Percentiles rank a stretch among this genome's conserved stretches.
These are phyloP conservation scores for Maudiozyma humilis DNA, from an alignment of 1,139 yeast species.

Conservation along the genomic window DNA sequence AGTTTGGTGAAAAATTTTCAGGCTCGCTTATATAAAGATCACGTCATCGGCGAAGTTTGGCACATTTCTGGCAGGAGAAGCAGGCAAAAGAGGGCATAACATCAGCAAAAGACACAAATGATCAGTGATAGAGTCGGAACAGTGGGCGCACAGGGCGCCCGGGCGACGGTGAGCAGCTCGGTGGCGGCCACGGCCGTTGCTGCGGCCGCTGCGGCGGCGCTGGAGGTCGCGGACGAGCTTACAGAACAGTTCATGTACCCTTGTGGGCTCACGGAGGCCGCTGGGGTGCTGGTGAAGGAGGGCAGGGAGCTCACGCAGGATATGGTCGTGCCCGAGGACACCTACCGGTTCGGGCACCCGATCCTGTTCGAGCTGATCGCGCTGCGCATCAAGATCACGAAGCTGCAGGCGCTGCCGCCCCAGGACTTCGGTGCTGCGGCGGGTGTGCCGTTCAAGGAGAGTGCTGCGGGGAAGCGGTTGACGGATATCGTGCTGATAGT, in stretches of 20 bases:
- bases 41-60: neutral
- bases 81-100: no score
- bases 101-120: neutral
- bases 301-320: conserved; percentile 1
- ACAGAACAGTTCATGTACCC: conserved; percentile 26
- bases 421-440: conserved; percentile 4
- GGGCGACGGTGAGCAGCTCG: neutral
- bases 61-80: neutral
- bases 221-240: conserved; percentile 21
- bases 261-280: conserved; percentile 8
- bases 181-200: conserved; percentile 4
- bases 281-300: conserved; percentile 7
- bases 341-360: conserved; percentile 21
- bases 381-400: conserved; percentile 14
- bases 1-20: neutral
- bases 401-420: conserved; percentile 4
- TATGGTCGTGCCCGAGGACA: conserved; percentile 4
- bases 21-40: neutral
- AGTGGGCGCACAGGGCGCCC: neutral
- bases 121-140: neutral
- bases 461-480: conserved; percentile 5
- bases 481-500: conserved; percentile 3
- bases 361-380: conserved; percentile 21
- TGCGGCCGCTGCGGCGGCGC: conserved; percentile 13
- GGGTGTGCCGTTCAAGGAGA: neutral